Conservation (phyloP, 495 filamentous ascomycete genomes). For the Collariella sp. region DNA sequence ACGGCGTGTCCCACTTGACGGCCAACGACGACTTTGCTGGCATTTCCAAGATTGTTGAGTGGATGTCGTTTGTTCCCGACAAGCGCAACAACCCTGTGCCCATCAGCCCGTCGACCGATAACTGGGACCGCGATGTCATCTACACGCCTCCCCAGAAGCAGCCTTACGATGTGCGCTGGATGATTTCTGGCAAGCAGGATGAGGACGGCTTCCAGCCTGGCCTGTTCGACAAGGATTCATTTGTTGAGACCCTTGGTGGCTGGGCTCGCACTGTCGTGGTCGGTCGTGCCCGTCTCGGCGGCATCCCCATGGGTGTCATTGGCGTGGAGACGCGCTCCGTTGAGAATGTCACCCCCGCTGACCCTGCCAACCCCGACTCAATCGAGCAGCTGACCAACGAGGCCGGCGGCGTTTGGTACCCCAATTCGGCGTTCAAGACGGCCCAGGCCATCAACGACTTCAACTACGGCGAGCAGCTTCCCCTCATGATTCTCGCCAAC, state of each 20-base stretch:
- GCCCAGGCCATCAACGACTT: constrained; percentile 98
- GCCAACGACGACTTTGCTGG: constrained; percentile 96
- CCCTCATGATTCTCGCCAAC: constrained; percentile 98
- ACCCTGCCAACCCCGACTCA: constrained; percentile 96
- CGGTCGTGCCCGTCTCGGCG: constrained; percentile 90
- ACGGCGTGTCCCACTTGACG: constrained; percentile 98
- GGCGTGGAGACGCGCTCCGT: constrained; percentile 91
- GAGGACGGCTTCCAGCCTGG: constrained; percentile 72
- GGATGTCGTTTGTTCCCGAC: constrained; percentile 94
- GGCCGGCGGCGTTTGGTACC: constrained; percentile 98
- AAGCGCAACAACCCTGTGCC: constrained; percentile 84
- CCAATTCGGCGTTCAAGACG: constrained; percentile 98
- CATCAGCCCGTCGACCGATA: constrained; percentile 73
- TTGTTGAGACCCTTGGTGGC: constrained; percentile 91
- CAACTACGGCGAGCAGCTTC: constrained; percentile 97
- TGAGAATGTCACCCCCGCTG: constrained; percentile 95
- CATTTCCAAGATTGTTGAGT: constrained; percentile 95
- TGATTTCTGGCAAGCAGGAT: constrained; percentile 85
- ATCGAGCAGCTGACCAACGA: constrained; percentile 88
- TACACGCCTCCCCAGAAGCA: constrained; percentile 82
- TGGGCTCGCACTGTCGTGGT: constrained; percentile 97
- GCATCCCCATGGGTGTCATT: constrained; percentile 98
- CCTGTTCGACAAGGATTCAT: constrained; percentile 93
- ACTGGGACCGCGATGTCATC: constrained; percentile 84
- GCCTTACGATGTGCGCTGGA: constrained; percentile 86